Conservation (phyloP, 805 yeast genomes). For the Candida pseudofarinosa region DNA sequence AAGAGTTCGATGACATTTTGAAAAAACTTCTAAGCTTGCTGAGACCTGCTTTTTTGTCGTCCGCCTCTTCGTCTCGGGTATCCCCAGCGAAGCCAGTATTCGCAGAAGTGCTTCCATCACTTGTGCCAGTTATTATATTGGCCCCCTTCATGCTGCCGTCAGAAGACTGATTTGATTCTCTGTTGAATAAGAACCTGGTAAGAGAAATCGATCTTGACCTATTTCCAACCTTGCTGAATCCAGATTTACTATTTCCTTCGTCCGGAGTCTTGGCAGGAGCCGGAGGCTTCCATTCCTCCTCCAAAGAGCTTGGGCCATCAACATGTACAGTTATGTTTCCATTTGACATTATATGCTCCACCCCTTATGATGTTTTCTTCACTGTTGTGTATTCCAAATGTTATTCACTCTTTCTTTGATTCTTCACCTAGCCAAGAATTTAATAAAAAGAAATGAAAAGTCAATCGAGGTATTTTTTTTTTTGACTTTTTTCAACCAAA, state of each 20-base stretch:
- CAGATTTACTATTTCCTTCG: neutral
- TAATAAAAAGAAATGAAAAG: neutral
- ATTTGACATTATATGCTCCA: neutral
- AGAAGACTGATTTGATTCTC: slow-evolving; percentile 5
- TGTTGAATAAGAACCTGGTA: slow-evolving; percentile 22
- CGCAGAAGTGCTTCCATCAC: slow-evolving; percentile 5
- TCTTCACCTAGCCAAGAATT: neutral
- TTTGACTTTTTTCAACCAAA: neutral
- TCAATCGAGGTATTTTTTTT: neutral
- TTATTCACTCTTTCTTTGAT: too few relatives aligned
- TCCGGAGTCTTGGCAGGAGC: neutral
- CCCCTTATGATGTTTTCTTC: too few relatives aligned
- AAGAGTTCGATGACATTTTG: slow-evolving; percentile 12
- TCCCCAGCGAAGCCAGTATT: neutral
- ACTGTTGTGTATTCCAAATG: too few relatives aligned
- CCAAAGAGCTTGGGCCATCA: neutral
- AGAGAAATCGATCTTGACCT: slow-evolving; percentile 25
- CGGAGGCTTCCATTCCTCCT: neutral
- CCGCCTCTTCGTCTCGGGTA: slow-evolving; percentile 8
- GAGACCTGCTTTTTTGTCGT: slow-evolving; percentile 18
- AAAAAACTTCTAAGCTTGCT: slow-evolving; percentile 26
- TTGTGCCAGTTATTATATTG: slow-evolving; percentile 1
- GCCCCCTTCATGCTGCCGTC: slow-evolving; percentile 4
- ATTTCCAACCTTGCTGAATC: neutral
- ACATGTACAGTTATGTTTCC: neutral